Base-by-base conservation (phyloP, 345 rosid species). In the Abelmoschus esculentus region DNA sequence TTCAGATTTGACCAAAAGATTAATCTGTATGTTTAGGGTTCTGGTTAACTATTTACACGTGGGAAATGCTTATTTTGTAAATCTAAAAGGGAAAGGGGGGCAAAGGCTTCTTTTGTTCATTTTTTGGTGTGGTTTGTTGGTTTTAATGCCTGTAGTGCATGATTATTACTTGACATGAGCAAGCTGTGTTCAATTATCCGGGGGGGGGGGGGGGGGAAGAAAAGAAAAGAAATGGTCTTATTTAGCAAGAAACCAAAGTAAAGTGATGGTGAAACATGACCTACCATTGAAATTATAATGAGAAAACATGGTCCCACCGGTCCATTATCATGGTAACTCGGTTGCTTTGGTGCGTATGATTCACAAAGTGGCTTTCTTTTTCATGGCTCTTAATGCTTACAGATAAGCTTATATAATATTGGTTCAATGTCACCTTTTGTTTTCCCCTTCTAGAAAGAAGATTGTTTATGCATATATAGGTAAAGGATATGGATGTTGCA, bases 211-310 rank as follows among this genome's bases (percentile, higher is more conserved):
- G n/a, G n/a, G n/a, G n/a, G n/a, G n/a, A 61, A 34, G 17, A 47
- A 17, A 4, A 47, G 6, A 47, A 3, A 14, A 14, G 13, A 49
- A 49, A 12, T 52, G 42, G 5, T 67, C 54, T 18, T 34, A 36
- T 15, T 46, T 53, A 69, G 62, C 52, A 10, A 17, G 40, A 53
- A 74, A 61, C 60, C 54, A 67, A 68, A 70, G 63, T 18, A 70
- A 69, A 73, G 82, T 75, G 83, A 78, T 73, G 53, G 78, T 66
- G 80, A 78, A 81, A 74, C 71, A 72, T 73, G 75, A 74, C 85
- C 87, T 42, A 78, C 78, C 82, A 74, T 78, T 82, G 71, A 67
- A 78, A 79, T 70, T 69, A 70, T 70, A 64, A 75, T 77, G 72
- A 75, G 62, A 55, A 34, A 66, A 36, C 26, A 22, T 22, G 84